Conservation (phyloP, 73 alveolate species). For the Paramecium biaurelia region DNA sequence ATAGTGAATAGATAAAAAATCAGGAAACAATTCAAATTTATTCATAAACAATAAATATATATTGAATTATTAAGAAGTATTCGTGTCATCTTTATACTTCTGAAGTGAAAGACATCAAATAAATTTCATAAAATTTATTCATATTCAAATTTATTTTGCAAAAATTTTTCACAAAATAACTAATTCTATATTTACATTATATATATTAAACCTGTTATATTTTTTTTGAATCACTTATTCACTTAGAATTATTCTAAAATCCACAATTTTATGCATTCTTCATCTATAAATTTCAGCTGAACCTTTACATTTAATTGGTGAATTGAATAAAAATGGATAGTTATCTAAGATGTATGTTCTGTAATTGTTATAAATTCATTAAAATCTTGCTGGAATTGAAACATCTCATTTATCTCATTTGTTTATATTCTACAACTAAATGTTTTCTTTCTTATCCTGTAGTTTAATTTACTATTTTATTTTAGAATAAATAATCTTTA, state of each 20-base stretch:
- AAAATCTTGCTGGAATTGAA: background rate
- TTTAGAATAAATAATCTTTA: background rate
- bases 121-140: background rate
- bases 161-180: background rate
- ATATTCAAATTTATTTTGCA: background rate
- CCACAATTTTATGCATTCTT: constrained; percentile 51
- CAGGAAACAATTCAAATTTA: background rate
- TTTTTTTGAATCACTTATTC: background rate
- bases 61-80: background rate
- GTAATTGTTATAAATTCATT: background rate
- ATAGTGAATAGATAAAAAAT: background rate
- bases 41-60: background rate
- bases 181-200: background rate
- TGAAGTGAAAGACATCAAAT: background rate
- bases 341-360: background rate
- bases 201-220: too few species aligned
- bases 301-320: constrained; percentile 53
- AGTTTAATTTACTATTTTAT: background rate
- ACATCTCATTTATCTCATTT: background rate
- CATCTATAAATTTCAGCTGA: background rate
- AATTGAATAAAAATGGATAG: background rate
- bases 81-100: background rate
- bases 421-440: background rate
- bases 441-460: background rate
- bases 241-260: background rate